phyloP scores from a whole-genome alignment of 495 filamentous ascomycete genomes.

The Trypethelium eluteriae region DNA sequence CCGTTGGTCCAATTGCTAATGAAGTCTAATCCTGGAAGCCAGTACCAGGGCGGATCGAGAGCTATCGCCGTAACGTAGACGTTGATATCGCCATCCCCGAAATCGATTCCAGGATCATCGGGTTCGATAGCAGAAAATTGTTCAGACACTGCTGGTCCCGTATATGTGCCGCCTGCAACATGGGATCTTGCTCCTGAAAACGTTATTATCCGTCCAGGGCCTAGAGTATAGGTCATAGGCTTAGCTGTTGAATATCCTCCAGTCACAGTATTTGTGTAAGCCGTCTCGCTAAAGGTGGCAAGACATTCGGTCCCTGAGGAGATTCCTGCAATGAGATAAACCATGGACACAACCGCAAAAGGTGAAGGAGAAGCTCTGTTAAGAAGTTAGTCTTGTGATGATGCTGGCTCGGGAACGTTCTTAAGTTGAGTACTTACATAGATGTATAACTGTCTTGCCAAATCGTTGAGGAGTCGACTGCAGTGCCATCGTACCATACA shows the following conservation, averaged over 20 bases:
- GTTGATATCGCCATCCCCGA: background rate
- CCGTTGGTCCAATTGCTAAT: background rate
- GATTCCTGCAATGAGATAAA: background rate
- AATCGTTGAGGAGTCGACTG: background rate
- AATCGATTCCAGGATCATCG: too few relatives aligned
- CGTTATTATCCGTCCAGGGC: background rate
- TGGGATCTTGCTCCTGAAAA: background rate
- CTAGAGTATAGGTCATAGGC: background rate
- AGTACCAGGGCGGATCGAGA: constrained; percentile 5
- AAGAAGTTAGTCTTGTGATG: background rate
- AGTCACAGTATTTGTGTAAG: background rate
- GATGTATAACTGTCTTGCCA: background rate
- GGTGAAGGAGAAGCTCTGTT: constrained; percentile 1
- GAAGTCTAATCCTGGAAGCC: background rate
- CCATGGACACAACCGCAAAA: background rate
- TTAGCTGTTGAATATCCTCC: background rate
- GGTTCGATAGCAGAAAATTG: too few relatives aligned
- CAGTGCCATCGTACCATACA: background rate
- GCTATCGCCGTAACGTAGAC: too few relatives aligned
- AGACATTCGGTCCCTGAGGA: constrained; percentile 3
- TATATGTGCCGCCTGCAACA: background rate
- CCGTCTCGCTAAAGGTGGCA: background rate
- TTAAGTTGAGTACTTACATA: background rate
- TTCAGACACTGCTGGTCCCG: background rate
- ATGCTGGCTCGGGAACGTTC: background rate